A percentile compares a stretch with the other conserved stretches of the same genome.
phyloP scores from a whole-genome alignment of 345 rosid species.

The Citrus australasica region DNA sequence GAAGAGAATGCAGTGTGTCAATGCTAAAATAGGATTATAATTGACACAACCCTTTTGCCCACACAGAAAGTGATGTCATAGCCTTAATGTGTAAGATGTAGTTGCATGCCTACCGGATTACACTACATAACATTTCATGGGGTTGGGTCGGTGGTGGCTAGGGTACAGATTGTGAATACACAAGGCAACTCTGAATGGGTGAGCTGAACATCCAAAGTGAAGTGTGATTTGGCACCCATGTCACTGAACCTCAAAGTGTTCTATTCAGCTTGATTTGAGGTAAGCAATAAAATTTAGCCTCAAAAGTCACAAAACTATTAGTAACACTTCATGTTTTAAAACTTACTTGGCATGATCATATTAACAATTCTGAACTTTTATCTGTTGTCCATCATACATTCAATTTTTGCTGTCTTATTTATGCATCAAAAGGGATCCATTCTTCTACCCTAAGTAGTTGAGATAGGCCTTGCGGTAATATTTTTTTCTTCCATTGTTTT shows the following conservation, averaged over 20 bases:
- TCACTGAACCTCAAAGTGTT: not conserved
- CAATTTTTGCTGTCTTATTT: not conserved
- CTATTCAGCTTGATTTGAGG: not conserved
- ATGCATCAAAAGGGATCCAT: slow-evolving; percentile 1
- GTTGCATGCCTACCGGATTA: not conserved
- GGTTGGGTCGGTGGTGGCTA: no score
- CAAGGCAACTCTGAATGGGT: not conserved
- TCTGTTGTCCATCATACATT: not conserved
- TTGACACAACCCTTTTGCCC: not conserved
- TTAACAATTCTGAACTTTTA: not conserved
- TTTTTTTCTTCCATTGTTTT: no score
- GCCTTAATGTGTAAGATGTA: not conserved
- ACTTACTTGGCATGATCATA: not conserved
- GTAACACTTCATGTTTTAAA: not conserved
- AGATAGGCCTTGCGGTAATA: not conserved
- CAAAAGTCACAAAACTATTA: not conserved
- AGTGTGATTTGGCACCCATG: not conserved
- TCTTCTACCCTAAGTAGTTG: not conserved
- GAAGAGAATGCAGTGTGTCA: not conserved
- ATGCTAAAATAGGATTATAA: not conserved
- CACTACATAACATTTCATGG: no score
- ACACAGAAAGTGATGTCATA: not conserved
- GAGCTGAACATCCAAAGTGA: not conserved
- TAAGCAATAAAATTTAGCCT: not conserved
- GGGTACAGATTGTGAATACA: not conserved